Evolutionary conservation across 1,284 basidiomycete genomes (phyloP).

Genomic region (Malassezia yamatoensis): DNA sequence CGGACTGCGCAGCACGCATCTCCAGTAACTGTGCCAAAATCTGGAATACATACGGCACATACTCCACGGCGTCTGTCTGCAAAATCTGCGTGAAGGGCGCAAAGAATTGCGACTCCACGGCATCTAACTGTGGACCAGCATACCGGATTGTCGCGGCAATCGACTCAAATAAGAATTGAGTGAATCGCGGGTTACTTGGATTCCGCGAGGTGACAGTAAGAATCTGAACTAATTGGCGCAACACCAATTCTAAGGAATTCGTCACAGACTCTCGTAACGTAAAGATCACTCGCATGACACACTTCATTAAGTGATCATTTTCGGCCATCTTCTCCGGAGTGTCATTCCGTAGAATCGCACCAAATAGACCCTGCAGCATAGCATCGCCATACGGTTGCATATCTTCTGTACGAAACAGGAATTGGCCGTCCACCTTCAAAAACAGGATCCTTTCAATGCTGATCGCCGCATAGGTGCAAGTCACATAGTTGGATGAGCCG

Average conservation of each 20-base stretch:
- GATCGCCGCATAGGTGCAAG: constrained; percentile 50
- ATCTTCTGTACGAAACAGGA: constrained; percentile 66
- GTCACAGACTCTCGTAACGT: constrained; percentile 71
- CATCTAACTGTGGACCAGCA: constrained; percentile 58
- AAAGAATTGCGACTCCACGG: constrained; percentile 67
- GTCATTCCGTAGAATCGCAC: constrained; percentile 68
- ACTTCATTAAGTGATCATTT: constrained; percentile 97
- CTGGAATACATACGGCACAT: constrained; percentile 95
- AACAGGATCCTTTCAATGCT: constrained; percentile 56
- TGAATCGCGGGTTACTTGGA: constrained; percentile 92
- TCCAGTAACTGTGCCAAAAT: constrained; percentile 92
- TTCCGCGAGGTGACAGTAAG: constrained; percentile 82
- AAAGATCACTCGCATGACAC: constrained; percentile 88
- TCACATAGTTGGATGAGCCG: constrained; percentile 48
- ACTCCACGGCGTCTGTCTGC: constrained; percentile 87
- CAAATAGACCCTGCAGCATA: constrained; percentile 67
- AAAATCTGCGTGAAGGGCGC: constrained; percentile 79
- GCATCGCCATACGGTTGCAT: constrained; percentile 69
- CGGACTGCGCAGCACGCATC: constrained; percentile 54
- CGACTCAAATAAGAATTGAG: constrained; percentile 93
- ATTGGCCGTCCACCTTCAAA: constrained; percentile 60
- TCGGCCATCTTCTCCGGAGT: constrained; percentile 90
- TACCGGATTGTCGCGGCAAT: constrained; percentile 79
- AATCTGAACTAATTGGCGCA: constrained; percentile 68
- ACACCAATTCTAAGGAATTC: constrained; percentile 59